A percentile compares a stretch with the other conserved stretches of the same genome.
Conservation (phyloP, 2,329 filamentous ascomycete species). For the Fusarium sp. region DNA sequence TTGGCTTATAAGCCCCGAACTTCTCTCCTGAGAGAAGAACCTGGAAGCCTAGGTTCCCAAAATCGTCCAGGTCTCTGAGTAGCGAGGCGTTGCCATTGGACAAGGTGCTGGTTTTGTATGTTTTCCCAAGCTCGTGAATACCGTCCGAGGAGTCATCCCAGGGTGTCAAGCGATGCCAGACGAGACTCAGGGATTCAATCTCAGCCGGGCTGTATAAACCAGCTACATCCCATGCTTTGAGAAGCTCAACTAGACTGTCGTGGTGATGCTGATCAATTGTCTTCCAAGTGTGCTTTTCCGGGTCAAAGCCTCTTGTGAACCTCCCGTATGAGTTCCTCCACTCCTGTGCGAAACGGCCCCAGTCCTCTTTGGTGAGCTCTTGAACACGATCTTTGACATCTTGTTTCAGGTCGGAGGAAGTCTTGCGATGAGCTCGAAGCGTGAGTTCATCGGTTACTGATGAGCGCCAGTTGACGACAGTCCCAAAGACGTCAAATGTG, state of each 20-base stretch:
- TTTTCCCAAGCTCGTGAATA: conserved; percentile 58
- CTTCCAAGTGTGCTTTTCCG: conserved; percentile 63
- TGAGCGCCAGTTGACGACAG: conserved; percentile 80
- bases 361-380: conserved; percentile 65
- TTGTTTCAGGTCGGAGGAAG: conserved; percentile 58
- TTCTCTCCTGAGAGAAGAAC: conserved; percentile 72
- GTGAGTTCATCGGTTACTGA: conserved; percentile 70
- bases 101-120: conserved; percentile 70
- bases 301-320: conserved; percentile 67
- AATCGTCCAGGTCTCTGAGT: conserved; percentile 69
- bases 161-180: conserved; percentile 77
- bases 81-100: conserved; percentile 78
- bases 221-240: conserved; percentile 63
- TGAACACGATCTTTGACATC: conserved; percentile 58
- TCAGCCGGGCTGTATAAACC: conserved; percentile 71
- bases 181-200: conserved; percentile 68
- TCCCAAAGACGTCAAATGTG: conserved; percentile 82
- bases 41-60: conserved; percentile 69
- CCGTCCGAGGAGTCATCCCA: conserved; percentile 73
- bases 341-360: conserved; percentile 72
- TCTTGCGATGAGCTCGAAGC: conserved; percentile 58
- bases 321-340: conserved; percentile 73
- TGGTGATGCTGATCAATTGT: conserved; percentile 78
- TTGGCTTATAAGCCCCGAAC: conserved; percentile 80
- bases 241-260: conserved; percentile 67